Base-by-base conservation (phyloP, 306 rosid species). In the Inga oerstediana region DNA sequence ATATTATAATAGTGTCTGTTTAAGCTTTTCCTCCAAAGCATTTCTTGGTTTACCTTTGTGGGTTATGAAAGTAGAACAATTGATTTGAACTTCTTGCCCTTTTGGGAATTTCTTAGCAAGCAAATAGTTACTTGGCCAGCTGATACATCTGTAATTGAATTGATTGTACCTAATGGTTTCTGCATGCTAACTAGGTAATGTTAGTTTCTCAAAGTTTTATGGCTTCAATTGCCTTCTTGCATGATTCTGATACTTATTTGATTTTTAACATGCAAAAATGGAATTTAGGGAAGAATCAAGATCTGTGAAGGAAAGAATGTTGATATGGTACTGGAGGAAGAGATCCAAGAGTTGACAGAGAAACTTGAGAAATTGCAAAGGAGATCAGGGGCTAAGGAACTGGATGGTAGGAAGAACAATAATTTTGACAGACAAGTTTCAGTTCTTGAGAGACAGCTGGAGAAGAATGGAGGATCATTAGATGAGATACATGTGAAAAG, bases 351-450 rank as follows among this genome's bases (percentile, higher is more conserved):
- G 8, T 85, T 92, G 86, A 91, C 88, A 5, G 87, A 86, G 80
- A 92, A 92, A 56, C 91, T 93, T 81, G 86, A 89, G 87, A 92
- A 84, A 81, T 76, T 93, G 85, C 93, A 85, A 35, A 92, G 85
- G 81, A 87, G 92, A 48, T 88, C 92, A 2, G 82, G 79, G 39
- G 78, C 61, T 10, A 88, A 88, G 88, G 84, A 86, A 76, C 77
- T 13, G 8, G 83, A 80, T 66, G 58, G 64, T 41, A 83, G 77
- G 68, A 92, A 74, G 8, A 74, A 48, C 59, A 86, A 74, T 49
- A 93, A 96, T 81, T 89, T 92, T 9, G 98, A 96, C 79, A 88
- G 88, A 72, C 94, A 89, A 80, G 86, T 90, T 10, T 82, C 88
- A 3, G 84, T 84, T 80, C 90, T 93, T 74, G 89, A 73, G 90